phyloP scores from a whole-genome alignment of 306 rosid species.

The Vachellia collinsii region DNA sequence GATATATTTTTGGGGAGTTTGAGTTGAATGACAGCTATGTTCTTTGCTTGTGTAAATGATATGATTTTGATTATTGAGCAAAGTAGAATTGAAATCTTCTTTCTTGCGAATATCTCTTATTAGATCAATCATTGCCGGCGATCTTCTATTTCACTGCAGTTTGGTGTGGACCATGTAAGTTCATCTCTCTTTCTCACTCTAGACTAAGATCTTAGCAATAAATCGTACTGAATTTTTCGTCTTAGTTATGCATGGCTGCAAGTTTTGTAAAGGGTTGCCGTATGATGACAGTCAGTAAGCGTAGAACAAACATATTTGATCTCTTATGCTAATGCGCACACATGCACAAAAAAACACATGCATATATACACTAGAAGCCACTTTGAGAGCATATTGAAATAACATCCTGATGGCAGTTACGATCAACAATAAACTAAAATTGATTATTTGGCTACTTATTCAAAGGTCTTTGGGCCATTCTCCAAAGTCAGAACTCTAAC shows the following conservation, averaged over 20 bases:
- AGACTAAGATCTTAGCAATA: not conserved
- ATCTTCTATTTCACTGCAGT: slow-evolving; percentile 86
- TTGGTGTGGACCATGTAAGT: slow-evolving; percentile 98
- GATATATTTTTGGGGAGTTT: not conserved
- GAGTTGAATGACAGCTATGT: not conserved
- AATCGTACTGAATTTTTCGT: not conserved
- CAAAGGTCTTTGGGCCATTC: not conserved
- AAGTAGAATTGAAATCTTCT: slow-evolving; percentile 13
- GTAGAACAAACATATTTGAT: not conserved
- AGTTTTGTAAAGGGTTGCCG: not conserved
- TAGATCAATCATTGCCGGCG: slow-evolving; percentile 68
- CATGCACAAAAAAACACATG: not conserved
- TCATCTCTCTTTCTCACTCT: not conserved
- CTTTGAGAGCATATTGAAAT: not conserved
- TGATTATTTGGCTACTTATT: not conserved
- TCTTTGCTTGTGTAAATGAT: not conserved
- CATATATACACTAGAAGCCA: not conserved
- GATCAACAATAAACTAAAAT: not conserved
- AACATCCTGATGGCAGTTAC: not conserved
- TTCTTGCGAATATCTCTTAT: slow-evolving; percentile 30
- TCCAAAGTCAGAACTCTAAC: not conserved
- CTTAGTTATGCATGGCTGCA: not conserved
- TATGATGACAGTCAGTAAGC: not conserved
- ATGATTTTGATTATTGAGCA: not conserved
- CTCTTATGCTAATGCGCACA: not conserved